phyloP scores from a whole-genome alignment of 163 green algal genomes.

The Scenedesmus sp. region DNA sequence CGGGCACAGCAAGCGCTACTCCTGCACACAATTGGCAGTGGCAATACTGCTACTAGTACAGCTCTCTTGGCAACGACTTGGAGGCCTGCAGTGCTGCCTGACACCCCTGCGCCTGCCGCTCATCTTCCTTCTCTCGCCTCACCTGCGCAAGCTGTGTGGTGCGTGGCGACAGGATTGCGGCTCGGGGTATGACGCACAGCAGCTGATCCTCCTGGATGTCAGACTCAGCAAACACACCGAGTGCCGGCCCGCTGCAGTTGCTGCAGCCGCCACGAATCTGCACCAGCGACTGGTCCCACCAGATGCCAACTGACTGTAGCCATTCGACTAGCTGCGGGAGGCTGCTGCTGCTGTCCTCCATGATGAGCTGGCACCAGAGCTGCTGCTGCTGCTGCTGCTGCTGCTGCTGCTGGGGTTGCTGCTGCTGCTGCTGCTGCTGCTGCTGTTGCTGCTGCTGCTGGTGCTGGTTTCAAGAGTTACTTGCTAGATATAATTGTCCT shows the following conservation, averaged over 20 bases:
- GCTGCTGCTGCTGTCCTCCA: constrained; percentile 13
- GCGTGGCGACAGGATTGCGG: constrained; percentile 71
- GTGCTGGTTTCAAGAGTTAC: neutral
- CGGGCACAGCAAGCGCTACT: too few species aligned
- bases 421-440: neutral
- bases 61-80: neutral
- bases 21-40: too few species aligned
- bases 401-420: constrained; percentile 6
- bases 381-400: constrained; percentile 13
- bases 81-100: neutral
- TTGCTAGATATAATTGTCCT: too few species aligned
- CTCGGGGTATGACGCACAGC: constrained; percentile 82
- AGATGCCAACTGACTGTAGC: constrained; percentile 25
- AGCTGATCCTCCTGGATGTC: constrained; percentile 37
- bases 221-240: constrained; percentile 16
- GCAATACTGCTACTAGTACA: constrained; percentile 50
- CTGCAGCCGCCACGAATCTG: constrained; percentile 1
- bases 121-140: constrained; percentile 59
- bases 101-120: constrained; percentile 35
- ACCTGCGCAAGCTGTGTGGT: constrained; percentile 71
- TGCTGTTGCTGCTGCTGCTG: constrained; percentile 1
- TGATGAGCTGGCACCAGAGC: neutral
- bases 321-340: neutral
- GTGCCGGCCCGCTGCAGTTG: constrained; percentile 30
- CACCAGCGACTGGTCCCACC: constrained; percentile 14